Evolutionary conservation across 371 early-diverging fungal species (phyloP).

Genomic region (Umbelopsis sp.): DNA sequence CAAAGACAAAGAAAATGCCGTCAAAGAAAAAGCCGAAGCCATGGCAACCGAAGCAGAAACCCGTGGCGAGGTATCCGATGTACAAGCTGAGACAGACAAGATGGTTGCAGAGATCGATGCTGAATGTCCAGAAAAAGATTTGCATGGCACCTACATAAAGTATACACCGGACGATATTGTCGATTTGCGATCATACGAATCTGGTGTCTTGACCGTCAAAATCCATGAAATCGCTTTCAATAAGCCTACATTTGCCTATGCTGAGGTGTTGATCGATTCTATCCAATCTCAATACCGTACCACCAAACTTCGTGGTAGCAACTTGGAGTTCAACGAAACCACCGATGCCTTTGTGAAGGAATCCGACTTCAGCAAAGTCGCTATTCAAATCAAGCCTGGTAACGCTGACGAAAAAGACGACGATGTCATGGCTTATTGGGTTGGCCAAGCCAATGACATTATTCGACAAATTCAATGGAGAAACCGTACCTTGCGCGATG

Average conservation of each 20-base stretch:
- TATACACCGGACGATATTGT: conserved; percentile 48
- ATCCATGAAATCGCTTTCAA: conserved; percentile 42
- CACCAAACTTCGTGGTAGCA: conserved; percentile 29
- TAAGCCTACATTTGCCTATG: conserved; percentile 31
- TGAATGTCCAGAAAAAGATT: conserved; percentile 27
- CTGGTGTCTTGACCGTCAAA: conserved; percentile 42
- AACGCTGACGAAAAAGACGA: conserved; percentile 34
- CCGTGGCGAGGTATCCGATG: conserved; percentile 16
- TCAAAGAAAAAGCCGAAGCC: conserved; percentile 19
- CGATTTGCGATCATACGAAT: conserved; percentile 37
- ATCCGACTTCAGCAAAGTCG: conserved; percentile 59
- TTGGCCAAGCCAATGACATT: conserved; percentile 35
- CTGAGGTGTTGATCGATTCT: conserved; percentile 44
- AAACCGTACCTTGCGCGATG: conserved; percentile 23
- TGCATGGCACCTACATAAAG: conserved; percentile 34
- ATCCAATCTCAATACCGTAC: conserved; percentile 41
- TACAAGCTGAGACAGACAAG: conserved; percentile 20
- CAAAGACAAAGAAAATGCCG: conserved; percentile 23
- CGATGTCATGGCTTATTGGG: conserved; percentile 40
- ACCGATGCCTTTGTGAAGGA: conserved; percentile 67
- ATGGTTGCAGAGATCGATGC: conserved; percentile 7
- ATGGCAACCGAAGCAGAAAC: conserved; percentile 13
- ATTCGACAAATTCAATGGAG: conserved; percentile 35
- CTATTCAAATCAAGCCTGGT: conserved; percentile 47
- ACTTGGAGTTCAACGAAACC: conserved; percentile 35